Percentiles rank a stretch among this genome's conserved stretches.
Conservation (phyloP, 192 early-diverging fungal genomes). For the Rhizoclosmatium globosum region DNA sequence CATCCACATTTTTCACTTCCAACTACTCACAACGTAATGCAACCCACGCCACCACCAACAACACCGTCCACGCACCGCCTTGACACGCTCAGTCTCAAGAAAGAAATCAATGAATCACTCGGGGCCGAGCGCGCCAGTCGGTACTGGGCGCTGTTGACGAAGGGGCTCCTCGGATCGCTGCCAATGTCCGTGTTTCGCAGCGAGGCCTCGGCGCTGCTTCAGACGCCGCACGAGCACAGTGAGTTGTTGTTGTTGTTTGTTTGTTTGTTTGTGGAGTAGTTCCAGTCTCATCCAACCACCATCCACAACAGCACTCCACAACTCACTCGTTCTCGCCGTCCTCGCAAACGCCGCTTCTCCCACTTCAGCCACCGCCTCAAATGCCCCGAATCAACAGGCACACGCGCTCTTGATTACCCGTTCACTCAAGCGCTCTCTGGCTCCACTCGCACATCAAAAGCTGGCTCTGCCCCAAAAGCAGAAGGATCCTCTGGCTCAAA, state of each 20-base stretch:
- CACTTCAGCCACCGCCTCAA: not conserved
- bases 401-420: not conserved
- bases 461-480: not conserved
- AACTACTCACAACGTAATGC: too few relatives aligned
- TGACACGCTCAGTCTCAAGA: slow-evolving; percentile 52
- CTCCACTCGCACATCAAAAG: not conserved
- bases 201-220: slow-evolving; percentile 22
- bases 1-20: too few relatives aligned
- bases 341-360: slow-evolving; percentile 29
- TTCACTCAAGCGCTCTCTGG: not conserved
- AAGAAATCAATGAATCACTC: slow-evolving; percentile 48
- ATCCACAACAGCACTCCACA: slow-evolving; percentile 45
- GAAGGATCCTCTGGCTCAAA: not conserved
- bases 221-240: slow-evolving; percentile 27
- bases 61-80: slow-evolving; percentile 31
- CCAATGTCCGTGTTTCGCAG: slow-evolving; percentile 35
- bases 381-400: too few relatives aligned
- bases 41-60: not conserved
- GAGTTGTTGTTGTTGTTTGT: not conserved
- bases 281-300: not conserved
- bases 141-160: slow-evolving; percentile 52
- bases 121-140: slow-evolving; percentile 43
- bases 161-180: slow-evolving; percentile 44
- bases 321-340: slow-evolving; percentile 50
- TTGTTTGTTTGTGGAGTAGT: not conserved